phyloP scores from a whole-genome alignment of 1,284 basidiomycete genomes.

The Bjerkandera adusta region DNA sequence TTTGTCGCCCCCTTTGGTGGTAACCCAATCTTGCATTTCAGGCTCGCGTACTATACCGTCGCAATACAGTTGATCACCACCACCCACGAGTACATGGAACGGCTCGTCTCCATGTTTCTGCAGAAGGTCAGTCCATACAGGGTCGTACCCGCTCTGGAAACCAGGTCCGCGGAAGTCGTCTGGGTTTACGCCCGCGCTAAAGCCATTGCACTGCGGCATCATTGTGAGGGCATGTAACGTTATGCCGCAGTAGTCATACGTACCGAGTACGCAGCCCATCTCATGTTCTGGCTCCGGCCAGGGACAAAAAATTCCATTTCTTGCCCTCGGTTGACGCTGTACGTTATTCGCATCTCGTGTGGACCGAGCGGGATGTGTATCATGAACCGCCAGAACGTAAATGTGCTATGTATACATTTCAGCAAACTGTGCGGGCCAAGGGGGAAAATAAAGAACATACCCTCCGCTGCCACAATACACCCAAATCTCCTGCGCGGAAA shows the following conservation, averaged over 20 bases:
- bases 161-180: conserved; percentile 77
- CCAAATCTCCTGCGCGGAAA: conserved; percentile 75
- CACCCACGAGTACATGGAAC: conserved; percentile 85
- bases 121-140: conserved; percentile 91
- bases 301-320: conserved; percentile 85
- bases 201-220: conserved; percentile 69
- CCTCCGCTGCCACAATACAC: conserved; percentile 71
- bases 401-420: conserved; percentile 52
- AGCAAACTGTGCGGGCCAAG: background rate
- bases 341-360: conserved; percentile 78
- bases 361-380: conserved; percentile 78
- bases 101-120: conserved; percentile 76
- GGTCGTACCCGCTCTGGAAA: conserved; percentile 80
- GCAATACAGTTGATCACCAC: conserved; percentile 85
- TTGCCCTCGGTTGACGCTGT: conserved; percentile 79
- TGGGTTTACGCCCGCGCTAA: conserved; percentile 76
- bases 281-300: conserved; percentile 81
- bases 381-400: conserved; percentile 94
- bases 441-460: conserved; percentile 34
- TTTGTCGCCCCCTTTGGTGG: conserved; percentile 57
- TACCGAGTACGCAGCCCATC: conserved; percentile 87
- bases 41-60: conserved; percentile 72
- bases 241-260: conserved; percentile 20
- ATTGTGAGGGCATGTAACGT: conserved; percentile 1
- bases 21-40: conserved; percentile 82